phyloP scores from a whole-genome alignment of 495 filamentous ascomycete species.

The Penicillium cosmopolitanum region DNA sequence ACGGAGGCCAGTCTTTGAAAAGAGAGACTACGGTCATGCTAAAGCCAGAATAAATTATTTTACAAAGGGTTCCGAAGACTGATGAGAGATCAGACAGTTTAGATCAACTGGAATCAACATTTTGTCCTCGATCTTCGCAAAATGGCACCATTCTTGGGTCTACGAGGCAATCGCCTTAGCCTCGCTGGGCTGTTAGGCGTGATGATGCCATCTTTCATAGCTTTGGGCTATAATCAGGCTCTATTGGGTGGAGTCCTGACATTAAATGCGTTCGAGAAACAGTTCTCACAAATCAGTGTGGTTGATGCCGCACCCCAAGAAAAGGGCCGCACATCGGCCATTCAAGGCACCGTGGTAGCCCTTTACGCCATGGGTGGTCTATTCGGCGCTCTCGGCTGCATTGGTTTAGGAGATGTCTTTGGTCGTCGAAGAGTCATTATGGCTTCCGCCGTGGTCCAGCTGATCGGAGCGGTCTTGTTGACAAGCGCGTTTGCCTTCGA shows the following conservation, averaged over 20 bases:
- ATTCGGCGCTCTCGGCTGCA: constrained; percentile 26
- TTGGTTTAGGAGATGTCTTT: constrained; percentile 25
- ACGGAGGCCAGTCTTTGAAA: background rate
- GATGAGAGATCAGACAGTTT: background rate
- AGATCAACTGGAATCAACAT: background rate
- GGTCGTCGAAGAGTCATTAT: constrained; percentile 29
- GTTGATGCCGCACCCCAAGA: constrained; percentile 24
- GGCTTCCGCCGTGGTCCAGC: constrained; percentile 18
- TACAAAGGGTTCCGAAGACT: background rate
- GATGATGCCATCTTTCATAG: constrained; percentile 40
- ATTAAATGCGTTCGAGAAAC: constrained; percentile 33
- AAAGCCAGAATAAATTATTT: no score
- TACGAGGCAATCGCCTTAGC: constrained; percentile 29
- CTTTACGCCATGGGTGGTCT: constrained; percentile 29
- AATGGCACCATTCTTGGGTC: constrained; percentile 23
- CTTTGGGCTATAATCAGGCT: constrained; percentile 50
- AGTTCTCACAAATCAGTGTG: constrained; percentile 49
- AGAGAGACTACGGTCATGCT: no score
- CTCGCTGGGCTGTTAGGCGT: constrained; percentile 22
- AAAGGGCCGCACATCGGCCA: constrained; percentile 20
- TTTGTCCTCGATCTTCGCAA: background rate
- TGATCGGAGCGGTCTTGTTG: constrained; percentile 41
- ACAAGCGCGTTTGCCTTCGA: constrained; percentile 33
- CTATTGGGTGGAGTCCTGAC: constrained; percentile 37
- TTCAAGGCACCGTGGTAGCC: constrained; percentile 30